These are phyloP conservation scores for Orbilia javanica DNA, from an alignment of 2,329 filamentous ascomycete genomes.

Conservation along the genomic window DNA sequence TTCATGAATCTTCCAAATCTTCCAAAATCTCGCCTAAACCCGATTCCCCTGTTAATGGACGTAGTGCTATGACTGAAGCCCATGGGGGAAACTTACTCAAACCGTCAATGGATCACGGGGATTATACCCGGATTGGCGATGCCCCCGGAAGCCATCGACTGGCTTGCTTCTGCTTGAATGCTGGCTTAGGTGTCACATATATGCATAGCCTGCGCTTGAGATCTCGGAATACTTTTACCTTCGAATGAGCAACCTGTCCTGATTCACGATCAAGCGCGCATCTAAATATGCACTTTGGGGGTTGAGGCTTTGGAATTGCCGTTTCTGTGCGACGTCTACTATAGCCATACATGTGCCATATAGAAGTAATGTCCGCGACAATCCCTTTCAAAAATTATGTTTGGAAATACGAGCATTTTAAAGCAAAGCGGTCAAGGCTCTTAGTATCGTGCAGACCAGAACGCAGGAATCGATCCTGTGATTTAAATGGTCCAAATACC, in stretches of 20 bases:
- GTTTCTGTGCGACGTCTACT: constrained; percentile 21
- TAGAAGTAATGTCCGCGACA: constrained; percentile 20
- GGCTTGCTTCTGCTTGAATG: constrained; percentile 18
- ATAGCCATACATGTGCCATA: constrained; percentile 4
- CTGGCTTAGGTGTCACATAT: constrained; percentile 3
- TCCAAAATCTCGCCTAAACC: constrained; percentile 55
- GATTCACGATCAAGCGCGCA: constrained; percentile 39
- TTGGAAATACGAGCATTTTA: constrained; percentile 28
- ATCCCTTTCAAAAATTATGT: constrained; percentile 46
- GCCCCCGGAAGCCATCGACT: constrained; percentile 16
- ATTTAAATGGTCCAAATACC: constrained; percentile 5
- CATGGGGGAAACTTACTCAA: constrained; percentile 11
- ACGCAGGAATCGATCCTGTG: constrained; percentile 20
- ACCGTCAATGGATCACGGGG: constrained; percentile 19
- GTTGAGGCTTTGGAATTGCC: constrained; percentile 27
- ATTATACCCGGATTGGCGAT: constrained; percentile 27
- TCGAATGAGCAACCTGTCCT: neutral
- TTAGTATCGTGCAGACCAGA: constrained; percentile 4
- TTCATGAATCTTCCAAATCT: constrained; percentile 40
- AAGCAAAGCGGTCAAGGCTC: constrained; percentile 40
- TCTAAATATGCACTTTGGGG: constrained; percentile 32
- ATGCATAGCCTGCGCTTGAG: constrained; percentile 26
- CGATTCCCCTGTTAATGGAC: constrained; percentile 29
- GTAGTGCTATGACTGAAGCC: neutral
- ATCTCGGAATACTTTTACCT: constrained; percentile 10